These are phyloP conservation scores for Sugiyamaella grinbergsii DNA, from an alignment of 1,139 yeast species.

Conservation along the genomic window DNA sequence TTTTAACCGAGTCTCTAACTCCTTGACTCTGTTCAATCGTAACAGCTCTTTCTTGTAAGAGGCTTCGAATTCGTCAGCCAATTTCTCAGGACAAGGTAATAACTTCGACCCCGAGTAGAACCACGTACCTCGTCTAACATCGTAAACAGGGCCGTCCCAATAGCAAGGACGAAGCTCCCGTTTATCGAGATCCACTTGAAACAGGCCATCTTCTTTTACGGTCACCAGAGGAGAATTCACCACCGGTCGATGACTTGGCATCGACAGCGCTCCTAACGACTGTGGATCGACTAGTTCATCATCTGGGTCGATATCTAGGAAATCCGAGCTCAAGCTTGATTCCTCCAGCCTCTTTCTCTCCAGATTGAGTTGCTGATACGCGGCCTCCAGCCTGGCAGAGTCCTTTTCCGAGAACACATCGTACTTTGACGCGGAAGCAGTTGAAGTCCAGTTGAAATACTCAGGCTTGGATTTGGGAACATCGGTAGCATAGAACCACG, in stretches of 20 bases:
- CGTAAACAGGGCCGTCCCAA: slow-evolving; percentile 89
- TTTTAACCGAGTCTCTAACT: slow-evolving; percentile 5
- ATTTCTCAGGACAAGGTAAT: slow-evolving; percentile 55
- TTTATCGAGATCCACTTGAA: slow-evolving; percentile 62
- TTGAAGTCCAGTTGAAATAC: slow-evolving; percentile 49
- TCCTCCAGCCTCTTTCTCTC: slow-evolving; percentile 9
- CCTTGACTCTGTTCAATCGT: slow-evolving; percentile 8
- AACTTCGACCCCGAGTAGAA: slow-evolving; percentile 53
- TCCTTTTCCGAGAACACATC: slow-evolving; percentile 70
- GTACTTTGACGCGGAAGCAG: slow-evolving; percentile 53
- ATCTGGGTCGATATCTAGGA: slow-evolving; percentile 7
- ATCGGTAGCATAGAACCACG: slow-evolving; percentile 86
- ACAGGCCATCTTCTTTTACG: slow-evolving; percentile 81
- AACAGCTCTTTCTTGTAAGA: slow-evolving; percentile 47
- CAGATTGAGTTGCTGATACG: slow-evolving; percentile 41
- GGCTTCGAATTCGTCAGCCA: slow-evolving; percentile 62
- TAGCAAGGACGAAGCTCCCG: slow-evolving; percentile 67
- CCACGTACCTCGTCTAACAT: slow-evolving; percentile 87
- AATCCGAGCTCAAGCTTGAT: not conserved
- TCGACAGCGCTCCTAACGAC: slow-evolving; percentile 4
- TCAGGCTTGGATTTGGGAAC: slow-evolving; percentile 68
- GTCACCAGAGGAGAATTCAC: slow-evolving; percentile 44
- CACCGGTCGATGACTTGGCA: not conserved
- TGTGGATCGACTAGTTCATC: slow-evolving; percentile 2
- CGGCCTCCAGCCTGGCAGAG: slow-evolving; percentile 59